These are phyloP conservation scores for Sanghuangporus sanghuang DNA, from an alignment of 1,284 basidiomycete genomes.

Conservation along the genomic window DNA sequence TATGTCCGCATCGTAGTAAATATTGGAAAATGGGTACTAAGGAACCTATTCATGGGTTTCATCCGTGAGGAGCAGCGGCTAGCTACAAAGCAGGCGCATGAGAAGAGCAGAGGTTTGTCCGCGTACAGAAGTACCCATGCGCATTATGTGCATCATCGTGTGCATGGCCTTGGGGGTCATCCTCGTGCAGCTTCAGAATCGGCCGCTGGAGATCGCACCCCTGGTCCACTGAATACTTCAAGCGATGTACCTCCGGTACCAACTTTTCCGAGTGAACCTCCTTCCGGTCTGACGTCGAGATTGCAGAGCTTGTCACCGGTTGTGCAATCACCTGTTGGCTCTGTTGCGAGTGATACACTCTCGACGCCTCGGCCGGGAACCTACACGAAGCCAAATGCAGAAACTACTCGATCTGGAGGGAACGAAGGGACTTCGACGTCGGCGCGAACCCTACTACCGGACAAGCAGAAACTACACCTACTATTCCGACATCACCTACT, in stretches of 20 bases:
- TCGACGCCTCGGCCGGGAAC: slow-evolving; percentile 24
- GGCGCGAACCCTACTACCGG: slow-evolving; percentile 20
- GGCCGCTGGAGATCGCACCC: background rate
- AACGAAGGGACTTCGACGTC: slow-evolving; percentile 20
- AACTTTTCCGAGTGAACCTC: background rate
- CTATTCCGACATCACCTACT: background rate
- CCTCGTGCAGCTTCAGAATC: slow-evolving; percentile 8
- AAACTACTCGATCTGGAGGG: slow-evolving; percentile 20
- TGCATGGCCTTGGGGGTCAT: background rate
- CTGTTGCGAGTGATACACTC: slow-evolving; percentile 15
- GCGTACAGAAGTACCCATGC: slow-evolving; percentile 26
- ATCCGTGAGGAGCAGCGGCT: slow-evolving; percentile 57
- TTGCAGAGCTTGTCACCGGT: slow-evolving; percentile 27
- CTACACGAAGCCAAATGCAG: slow-evolving; percentile 22
- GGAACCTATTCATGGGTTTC: slow-evolving; percentile 69
- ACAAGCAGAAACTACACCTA: background rate
- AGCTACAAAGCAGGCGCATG: slow-evolving; percentile 7
- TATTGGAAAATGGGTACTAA: slow-evolving; percentile 74
- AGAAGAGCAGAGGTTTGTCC: slow-evolving; percentile 21
- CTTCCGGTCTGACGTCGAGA: background rate
- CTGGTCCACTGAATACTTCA: background rate
- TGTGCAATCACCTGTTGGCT: slow-evolving; percentile 30
- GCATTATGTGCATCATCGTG: background rate
- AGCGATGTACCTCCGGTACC: background rate
- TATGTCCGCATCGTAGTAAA: slow-evolving; percentile 47